These are phyloP conservation scores for Colletotrichum agaves DNA, from an alignment of 2,329 filamentous ascomycete genomes.

Conservation along the genomic window DNA sequence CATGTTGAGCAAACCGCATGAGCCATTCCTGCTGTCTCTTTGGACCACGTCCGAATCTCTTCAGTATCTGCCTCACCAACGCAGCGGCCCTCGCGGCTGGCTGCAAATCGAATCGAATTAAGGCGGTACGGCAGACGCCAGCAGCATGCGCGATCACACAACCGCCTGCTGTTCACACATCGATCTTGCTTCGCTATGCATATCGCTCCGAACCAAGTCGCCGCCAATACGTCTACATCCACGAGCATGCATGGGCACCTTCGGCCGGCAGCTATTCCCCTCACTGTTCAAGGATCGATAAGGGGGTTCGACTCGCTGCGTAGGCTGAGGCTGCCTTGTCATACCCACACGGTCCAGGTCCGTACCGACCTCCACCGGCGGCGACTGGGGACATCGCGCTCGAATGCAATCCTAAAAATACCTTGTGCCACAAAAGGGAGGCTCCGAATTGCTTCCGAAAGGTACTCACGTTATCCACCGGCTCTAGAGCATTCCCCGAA, in stretches of 20 bases:
- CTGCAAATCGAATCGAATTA: constrained; percentile 23
- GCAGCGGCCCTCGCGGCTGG: constrained; percentile 15
- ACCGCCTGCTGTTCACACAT: constrained; percentile 18
- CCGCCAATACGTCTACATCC: neutral
- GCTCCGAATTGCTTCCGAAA: constrained; percentile 30
- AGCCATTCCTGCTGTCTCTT: constrained; percentile 12
- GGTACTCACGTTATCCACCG: neutral
- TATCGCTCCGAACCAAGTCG: constrained; percentile 17
- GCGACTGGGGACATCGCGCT: constrained; percentile 14
- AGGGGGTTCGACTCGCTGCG: constrained; percentile 15
- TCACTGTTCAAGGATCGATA: constrained; percentile 19
- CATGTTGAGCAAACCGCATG: constrained; percentile 25
- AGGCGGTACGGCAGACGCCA: constrained; percentile 24
- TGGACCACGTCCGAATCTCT: constrained; percentile 30
- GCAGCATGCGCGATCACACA: constrained; percentile 29
- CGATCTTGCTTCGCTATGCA: constrained; percentile 32
- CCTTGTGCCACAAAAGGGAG: constrained; percentile 16
- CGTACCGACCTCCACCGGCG: constrained; percentile 6
- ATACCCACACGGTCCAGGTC: constrained; percentile 28
- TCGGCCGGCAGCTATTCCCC: neutral
- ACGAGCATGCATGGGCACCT: neutral
- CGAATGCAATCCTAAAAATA: constrained; percentile 34
- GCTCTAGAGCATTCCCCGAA: constrained; percentile 15
- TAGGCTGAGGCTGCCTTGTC: constrained; percentile 30
- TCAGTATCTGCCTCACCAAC: constrained; percentile 25